Base-by-base conservation (phyloP, 805 yeast species). In the Pichia thaimueangensis region DNA sequence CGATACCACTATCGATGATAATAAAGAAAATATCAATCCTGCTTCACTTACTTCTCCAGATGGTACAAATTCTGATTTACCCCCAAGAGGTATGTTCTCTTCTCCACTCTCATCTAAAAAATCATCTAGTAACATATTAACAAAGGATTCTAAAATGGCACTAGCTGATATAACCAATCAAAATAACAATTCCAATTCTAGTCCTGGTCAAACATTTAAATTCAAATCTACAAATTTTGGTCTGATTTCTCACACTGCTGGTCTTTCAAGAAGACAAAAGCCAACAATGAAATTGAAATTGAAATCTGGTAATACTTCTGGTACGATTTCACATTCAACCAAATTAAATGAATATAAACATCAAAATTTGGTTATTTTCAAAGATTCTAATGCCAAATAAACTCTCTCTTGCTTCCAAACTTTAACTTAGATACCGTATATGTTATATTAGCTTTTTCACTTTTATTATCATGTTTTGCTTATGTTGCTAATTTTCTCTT, bases 181-280 rank as follows among this genome's bases (percentile, higher is more conserved):
- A 10, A 3, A 19, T 3, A 51, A 54, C 22, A 47, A 52, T 7
- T 23, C 17, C 10, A 23, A 30, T 6, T n/a, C 32, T 5, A 15
- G 9, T 30, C 30, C 20, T 11, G 38, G 31, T 13, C 56, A 65
- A 19, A 65, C 68, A 2, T 65, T 66, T 53, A 64, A 60, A 47
- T 62, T 66, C 49, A 59, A 58, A 42, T 57, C 67, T 15, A 56
- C 61, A 21, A 60, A 58, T 30, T 47, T 58, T 44, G 62, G 60
- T 10, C 51, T 58, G 16, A 54, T 60, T 40, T 53, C 59, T 19
- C 62, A 63, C 5, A 42, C 52, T 31, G 53, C 56, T 25, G 45
- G 51, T n/a, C 48, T 41, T 8, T 46, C 55, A 8, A 51, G 51
- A 37, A 50, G 56, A 42, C 61, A 64, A 45, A 58, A 58, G 39